Evolutionary conservation across 2,329 filamentous ascomycete genomes (phyloP), one percentile per base, ranked within the genome.

Genomic region (Cordyceps tenuipes): DNA sequence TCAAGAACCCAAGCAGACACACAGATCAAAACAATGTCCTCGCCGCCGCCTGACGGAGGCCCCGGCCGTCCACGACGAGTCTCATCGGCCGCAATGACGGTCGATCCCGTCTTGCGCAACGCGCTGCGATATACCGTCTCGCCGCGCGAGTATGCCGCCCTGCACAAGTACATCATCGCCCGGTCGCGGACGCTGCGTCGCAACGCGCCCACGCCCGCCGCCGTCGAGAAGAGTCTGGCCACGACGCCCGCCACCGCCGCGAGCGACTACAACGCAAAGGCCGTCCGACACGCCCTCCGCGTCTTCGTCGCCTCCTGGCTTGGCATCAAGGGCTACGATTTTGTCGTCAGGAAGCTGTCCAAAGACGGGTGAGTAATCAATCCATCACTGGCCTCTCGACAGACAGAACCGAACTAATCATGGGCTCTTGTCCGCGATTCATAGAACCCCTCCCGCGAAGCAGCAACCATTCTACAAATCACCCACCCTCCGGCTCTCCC

Each of bases 111-210:
- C 63, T 80, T 95, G 60, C 89, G 90, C 73, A 95, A 94, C 72
- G 87, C 90, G 48, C 80, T 97, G 62, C 87, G 91, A 65, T 92
- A 96, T 74, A 94, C 89, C 61, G 91, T 92, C 70, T 88, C 85
- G 7, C 86, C 90, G 47, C 85, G 87, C 72, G 92, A 97, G 72
- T 97, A 97, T 73, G 87, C 90, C 65, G 77, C 87, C 1, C 82
- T 97, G 19, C 91, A 96, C 73, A 87, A 88, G 68, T 91, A 92
- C 69, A 82, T 96, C 57, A 80, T 94, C 55, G 91, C 89, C 62
- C 85, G 87, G 51, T 87, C 89, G 49, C 79, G 79, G 57, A 71
- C 81, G 7, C 73, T 88, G 41, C 79, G 79, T 57, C 76, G 78
- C 63, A 76, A 79, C 31, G 78, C 81, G 7, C 84, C 84, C 1